Percentiles rank a stretch among this genome's conserved stretches.
Evolutionary conservation across 23 red algal genomes (phyloP).

Genomic region (Porphyridium purpureum): DNA sequence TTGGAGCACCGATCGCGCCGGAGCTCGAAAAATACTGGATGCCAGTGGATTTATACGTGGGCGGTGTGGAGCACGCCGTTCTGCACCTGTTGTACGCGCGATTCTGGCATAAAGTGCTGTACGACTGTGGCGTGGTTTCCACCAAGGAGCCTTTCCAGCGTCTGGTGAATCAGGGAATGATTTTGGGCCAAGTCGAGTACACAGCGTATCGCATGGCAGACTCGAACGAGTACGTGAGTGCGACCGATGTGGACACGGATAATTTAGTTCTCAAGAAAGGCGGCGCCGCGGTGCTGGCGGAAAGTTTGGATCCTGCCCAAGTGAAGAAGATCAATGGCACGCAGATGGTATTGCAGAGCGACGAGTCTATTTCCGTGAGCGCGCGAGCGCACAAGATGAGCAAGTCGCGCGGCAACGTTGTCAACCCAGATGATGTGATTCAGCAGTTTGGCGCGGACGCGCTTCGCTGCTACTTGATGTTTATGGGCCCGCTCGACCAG

Average conservation of each 20-base stretch:
- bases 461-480: conserved; percentile 95
- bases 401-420: conserved; percentile 94
- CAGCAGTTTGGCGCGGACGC: conserved; percentile 75
- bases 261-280: conserved; percentile 17
- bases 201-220: conserved; percentile 18
- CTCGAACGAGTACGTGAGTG: conserved; percentile 22
- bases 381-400: conserved; percentile 96
- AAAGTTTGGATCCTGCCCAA: no score
- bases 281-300: conserved; percentile 6
- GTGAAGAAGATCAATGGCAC: no score
- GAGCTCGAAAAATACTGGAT: conserved; percentile 93
- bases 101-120: conserved; percentile 99
- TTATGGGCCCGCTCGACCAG: conserved; percentile 98
- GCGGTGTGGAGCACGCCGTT: conserved; percentile 96
- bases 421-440: conserved; percentile 91
- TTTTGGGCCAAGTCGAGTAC: conserved; percentile 81
- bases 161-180: conserved; percentile 99
- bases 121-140: conserved; percentile 94
- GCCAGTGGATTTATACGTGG: conserved; percentile 97
- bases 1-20: conserved; percentile 40
- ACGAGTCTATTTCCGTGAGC: conserved; percentile 34
- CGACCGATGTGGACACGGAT: conserved; percentile 42
- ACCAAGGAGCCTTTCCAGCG: conserved; percentile 92
- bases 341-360: conserved; percentile 28
- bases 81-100: conserved; percentile 93